Evolutionary conservation across 2,329 filamentous ascomycete genomes (phyloP).

Genomic region (Fusarium xyrophilum): DNA sequence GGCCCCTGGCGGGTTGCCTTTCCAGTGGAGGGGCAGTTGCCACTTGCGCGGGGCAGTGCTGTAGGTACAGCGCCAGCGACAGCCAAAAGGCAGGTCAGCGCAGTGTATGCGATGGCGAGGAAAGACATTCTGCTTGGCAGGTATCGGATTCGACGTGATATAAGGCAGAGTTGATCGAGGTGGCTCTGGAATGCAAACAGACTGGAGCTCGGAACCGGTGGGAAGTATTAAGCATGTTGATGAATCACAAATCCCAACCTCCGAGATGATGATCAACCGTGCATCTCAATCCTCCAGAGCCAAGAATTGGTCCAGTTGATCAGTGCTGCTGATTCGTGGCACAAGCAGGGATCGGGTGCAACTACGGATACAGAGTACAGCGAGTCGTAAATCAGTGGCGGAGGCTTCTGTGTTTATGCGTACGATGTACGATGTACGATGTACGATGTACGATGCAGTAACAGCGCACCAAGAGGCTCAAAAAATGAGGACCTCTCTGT

Average conservation of each 20-base stretch:
- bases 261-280: slow-evolving; percentile 19
- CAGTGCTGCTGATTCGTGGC: slow-evolving; percentile 8
- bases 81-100: slow-evolving; percentile 21
- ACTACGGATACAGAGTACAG: too few species aligned
- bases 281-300: slow-evolving; percentile 1
- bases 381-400: slow-evolving; percentile 24
- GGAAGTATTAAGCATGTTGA: slow-evolving; percentile 15
- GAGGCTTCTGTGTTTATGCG: slow-evolving; percentile 23
- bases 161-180: neutral
- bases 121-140: slow-evolving; percentile 12
- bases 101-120: slow-evolving; percentile 3
- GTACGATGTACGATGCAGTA: slow-evolving; percentile 10
- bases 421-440: too few species aligned
- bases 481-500: neutral
- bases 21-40: slow-evolving; percentile 10
- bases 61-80: slow-evolving; percentile 15
- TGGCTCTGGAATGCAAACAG: neutral
- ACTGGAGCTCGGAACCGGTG: neutral
- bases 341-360: slow-evolving; percentile 9
- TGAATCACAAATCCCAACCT: slow-evolving; percentile 11
- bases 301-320: slow-evolving; percentile 11
- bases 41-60: slow-evolving; percentile 10
- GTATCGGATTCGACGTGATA: neutral
- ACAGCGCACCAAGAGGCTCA: slow-evolving; percentile 9
- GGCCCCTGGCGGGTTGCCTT: neutral